Evolutionary conservation across 2,329 filamentous ascomycete species (phyloP).

Genomic region (Colletotrichum sp.): DNA sequence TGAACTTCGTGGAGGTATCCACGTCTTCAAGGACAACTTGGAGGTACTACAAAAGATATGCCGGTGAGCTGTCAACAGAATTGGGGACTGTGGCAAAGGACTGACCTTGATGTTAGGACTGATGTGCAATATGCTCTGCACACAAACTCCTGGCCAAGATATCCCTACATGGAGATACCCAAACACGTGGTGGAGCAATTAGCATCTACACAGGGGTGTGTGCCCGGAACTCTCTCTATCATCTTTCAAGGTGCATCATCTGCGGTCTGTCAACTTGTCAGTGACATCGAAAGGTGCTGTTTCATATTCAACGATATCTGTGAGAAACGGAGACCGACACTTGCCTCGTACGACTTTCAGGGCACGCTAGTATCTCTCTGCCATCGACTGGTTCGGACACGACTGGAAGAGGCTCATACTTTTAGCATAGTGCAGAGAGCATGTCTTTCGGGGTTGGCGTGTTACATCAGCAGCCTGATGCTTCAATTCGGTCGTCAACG

Average conservation of each 20-base stretch:
- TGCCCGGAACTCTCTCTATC: neutral
- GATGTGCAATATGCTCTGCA: neutral
- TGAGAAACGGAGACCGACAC: neutral
- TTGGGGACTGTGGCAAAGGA: accelerated
- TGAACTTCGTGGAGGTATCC: neutral
- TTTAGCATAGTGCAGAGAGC: neutral
- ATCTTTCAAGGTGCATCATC: neutral
- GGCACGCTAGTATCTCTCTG: neutral
- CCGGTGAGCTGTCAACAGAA: neutral
- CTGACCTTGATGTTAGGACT: neutral
- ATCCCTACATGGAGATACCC: neutral
- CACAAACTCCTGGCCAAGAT: neutral
- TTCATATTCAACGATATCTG: neutral
- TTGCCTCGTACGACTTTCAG: neutral
- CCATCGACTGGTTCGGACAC: neutral
- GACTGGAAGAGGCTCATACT: neutral
- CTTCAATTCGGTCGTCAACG: neutral
- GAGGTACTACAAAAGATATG: neutral
- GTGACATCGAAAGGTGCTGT: neutral
- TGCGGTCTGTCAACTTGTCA: neutral
- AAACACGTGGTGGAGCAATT: neutral
- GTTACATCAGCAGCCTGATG: neutral
- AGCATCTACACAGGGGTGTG: neutral
- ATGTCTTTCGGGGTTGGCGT: neutral
- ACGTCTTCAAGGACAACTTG: neutral